A percentile compares a stretch with the other conserved stretches of the same genome.
Evolutionary conservation across 768 basidiomycete genomes (phyloP).

Genomic region (Russula sp.): DNA sequence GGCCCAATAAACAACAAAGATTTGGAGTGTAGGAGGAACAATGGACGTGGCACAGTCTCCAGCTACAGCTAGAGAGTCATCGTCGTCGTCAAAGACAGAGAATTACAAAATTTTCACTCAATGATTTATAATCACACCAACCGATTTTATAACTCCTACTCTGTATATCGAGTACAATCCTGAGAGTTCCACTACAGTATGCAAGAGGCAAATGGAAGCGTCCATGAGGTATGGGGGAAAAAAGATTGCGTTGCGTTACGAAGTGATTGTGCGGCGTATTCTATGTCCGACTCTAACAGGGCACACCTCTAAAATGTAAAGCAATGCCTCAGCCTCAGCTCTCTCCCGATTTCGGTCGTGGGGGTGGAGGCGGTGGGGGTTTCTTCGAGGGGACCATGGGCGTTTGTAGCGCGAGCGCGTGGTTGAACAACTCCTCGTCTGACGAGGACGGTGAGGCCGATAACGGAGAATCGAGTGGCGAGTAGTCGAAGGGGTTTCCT

Average conservation of each 20-base stretch:
- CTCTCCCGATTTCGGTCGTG: slow-evolving; percentile 8
- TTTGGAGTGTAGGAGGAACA: too few relatives aligned
- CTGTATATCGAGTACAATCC: too few relatives aligned
- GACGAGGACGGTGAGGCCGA: slow-evolving; percentile 77
- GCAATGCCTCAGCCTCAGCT: slow-evolving; percentile 5
- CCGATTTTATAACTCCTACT: too few relatives aligned
- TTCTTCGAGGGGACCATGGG: slow-evolving; percentile 46
- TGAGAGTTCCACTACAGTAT: background rate
- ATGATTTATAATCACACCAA: too few relatives aligned
- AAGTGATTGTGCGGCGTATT: background rate
- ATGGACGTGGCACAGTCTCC: too few relatives aligned
- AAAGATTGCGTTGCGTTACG: background rate
- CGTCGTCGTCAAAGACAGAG: too few relatives aligned
- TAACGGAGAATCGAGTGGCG: slow-evolving; percentile 51
- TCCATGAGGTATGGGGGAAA: background rate
- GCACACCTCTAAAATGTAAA: background rate
- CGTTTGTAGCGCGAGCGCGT: slow-evolving; percentile 62
- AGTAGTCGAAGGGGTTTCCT: slow-evolving; percentile 73
- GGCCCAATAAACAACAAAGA: too few relatives aligned
- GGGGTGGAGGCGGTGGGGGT: slow-evolving; percentile 26
- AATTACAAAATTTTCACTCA: too few relatives aligned
- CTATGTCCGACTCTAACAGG: background rate
- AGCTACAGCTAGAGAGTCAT: too few relatives aligned
- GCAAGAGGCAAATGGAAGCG: background rate
- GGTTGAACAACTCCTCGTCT: slow-evolving; percentile 73